Evolutionary conservation across 2,329 filamentous ascomycete genomes (phyloP), one percentile per base, ranked within the genome.

Genomic region (Neonectria coccinea): DNA sequence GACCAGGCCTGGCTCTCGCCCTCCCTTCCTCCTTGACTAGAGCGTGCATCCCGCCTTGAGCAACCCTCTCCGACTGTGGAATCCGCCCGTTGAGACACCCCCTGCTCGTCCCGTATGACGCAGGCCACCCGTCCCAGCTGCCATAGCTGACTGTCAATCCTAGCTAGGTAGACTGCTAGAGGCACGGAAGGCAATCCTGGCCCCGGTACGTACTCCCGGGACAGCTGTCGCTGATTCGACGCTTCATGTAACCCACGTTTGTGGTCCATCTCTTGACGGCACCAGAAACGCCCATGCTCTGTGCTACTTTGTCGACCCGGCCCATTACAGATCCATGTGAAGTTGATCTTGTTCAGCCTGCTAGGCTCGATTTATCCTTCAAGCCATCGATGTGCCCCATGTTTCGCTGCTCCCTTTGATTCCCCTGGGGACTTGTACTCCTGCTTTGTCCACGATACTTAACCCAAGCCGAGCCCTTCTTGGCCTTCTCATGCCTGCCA

Each of bases 271-370:
- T 66, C 69, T 67, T 68, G 66, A 67, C 70, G 68, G 69, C 70
- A 69, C 59, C 68, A 73, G 69, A 16, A 70, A 66, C 56, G 65
- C 63, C 74, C 69, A 72, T 67, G 70, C 68, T 71, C 67, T 69
- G 72, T 66, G 70, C 71, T 71, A 66, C 70, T 63, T 69, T 72
- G 68, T 72, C 67, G 70, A 68, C 68, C 68, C 64, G 78, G 70
- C 72, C 79, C 79, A 79, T 79, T 72, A 70, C 55, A 78, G 75
- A 77, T 79, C 78, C 76, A 73, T 78, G 76, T 73, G 64, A 69
- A 73, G 75, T 74, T 76, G 76, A 75, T 77, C 76, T 77, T 73
- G 75, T 70, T 71, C 70, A 70, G 67, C 67, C 70, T 72, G 64
- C 73, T 74, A 75, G 72, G 70, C 75, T 77, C 74, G 75, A 76